phyloP scores from a whole-genome alignment of 257 asterid species.

The Leonotis leonurus region DNA sequence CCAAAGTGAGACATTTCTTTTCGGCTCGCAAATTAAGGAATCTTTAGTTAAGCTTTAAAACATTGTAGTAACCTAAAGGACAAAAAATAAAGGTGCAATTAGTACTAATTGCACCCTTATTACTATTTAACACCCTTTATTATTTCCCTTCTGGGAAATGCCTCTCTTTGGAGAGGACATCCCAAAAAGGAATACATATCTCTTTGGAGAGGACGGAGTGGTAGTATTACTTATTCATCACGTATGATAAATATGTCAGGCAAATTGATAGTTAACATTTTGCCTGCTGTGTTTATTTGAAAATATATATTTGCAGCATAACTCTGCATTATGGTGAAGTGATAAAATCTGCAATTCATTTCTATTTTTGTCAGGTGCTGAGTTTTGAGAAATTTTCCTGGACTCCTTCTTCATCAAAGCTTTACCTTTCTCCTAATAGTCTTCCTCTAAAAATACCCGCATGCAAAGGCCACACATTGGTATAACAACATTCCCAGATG shows the following conservation, averaged over 20 bases:
- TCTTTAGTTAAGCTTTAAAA: too few relatives aligned
- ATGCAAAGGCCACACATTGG: conserved; percentile 98
- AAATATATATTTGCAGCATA: conserved; percentile 1
- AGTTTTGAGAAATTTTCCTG: conserved; percentile 79
- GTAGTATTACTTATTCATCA: neutral
- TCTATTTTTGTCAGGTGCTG: conserved; percentile 48
- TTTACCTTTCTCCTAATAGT: conserved; percentile 81
- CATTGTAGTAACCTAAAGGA: too few relatives aligned
- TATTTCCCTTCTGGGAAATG: too few relatives aligned
- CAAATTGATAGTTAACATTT: neutral
- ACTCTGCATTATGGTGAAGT: conserved; percentile 8
- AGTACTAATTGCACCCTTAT: too few relatives aligned
- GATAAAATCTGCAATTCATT: conserved; percentile 5
- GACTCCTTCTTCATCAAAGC: conserved; percentile 81
- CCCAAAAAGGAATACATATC: too few relatives aligned
- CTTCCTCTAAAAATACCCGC: conserved; percentile 90
- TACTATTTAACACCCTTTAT: too few relatives aligned
- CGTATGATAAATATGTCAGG: neutral
- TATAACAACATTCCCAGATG: conserved; percentile 23
- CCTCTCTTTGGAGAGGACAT: too few relatives aligned
- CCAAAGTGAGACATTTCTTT: too few relatives aligned
- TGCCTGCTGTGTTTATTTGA: neutral
- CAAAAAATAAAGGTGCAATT: too few relatives aligned
- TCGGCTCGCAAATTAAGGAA: too few relatives aligned
- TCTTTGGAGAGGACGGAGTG: too few relatives aligned